Base-by-base conservation (phyloP, 2,329 filamentous ascomycete genomes). In the Ascomycota sp. region DNA sequence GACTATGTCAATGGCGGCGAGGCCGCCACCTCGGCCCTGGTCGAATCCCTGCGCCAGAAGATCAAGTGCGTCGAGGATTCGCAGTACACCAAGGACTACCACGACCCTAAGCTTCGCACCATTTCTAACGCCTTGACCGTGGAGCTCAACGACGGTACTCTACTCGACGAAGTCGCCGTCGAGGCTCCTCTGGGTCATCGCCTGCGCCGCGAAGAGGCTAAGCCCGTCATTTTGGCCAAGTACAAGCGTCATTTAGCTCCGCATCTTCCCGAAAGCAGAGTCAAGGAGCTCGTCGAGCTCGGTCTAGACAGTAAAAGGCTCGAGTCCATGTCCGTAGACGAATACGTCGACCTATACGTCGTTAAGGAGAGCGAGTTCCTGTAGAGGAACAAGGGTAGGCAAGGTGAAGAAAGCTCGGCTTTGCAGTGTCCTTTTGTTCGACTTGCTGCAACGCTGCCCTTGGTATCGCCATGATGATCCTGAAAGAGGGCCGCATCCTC, bases 81-180 rank as follows among this genome's bases (percentile, higher is more conserved):
- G 33, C 69, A 86, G 56, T 95, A 85, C 66, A 95, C 89, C 41
- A 59, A 65, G 50, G 86, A 95, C 57, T 98, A 98, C 72, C 89
- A 98, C 52, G 69, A 95, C 62, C 82, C 89, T 20, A 62, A 67
- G 42, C 80, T 91, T 62, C 81, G 89, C 45, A 94, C 83, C 55
- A 98, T 98, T 57, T 82, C 83, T 54, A 98, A 98, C 61, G 89
- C 85, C 7, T 65, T 98, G 40, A 94, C 85, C 20, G 85, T 98
- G 34, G 86, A 77, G 46, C 67, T 98, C 42, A 89, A 93, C 53
- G 86, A 95, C 51, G 89, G 89, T 45, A 93, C 83, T 28, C 66
- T 89, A 8, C 65, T 95, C 23, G 76, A 86, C 15, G 89, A 98
- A 61, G 73, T 91, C 35, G 77, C 79, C 29, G 79, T 98, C 32